Evolutionary conservation across 345 rosid genomes (phyloP).

Genomic region (Noccaea bulbosa): DNA sequence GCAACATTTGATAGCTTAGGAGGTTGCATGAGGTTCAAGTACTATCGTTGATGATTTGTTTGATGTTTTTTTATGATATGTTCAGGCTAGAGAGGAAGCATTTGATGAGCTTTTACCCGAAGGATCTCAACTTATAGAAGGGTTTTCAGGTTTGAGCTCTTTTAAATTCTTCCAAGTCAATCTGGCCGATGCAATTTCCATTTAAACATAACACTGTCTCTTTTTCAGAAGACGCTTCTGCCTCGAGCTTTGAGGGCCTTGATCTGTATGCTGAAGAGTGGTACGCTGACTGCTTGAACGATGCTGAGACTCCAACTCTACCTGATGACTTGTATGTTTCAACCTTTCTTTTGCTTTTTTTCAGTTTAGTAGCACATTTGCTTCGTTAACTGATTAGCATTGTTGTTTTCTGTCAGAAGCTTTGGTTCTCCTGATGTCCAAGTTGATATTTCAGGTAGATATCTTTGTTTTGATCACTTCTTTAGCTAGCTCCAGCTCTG

Average conservation of each 20-base stretch:
- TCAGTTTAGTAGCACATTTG: constrained; percentile 29
- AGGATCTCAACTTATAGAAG: constrained; percentile 57
- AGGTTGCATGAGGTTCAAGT: neutral
- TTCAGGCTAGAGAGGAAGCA: constrained; percentile 67
- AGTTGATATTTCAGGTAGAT: constrained; percentile 63
- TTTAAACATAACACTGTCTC: constrained; percentile 20
- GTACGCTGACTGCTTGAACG: constrained; percentile 75
- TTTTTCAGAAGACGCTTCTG: constrained; percentile 51
- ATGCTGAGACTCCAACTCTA: constrained; percentile 55
- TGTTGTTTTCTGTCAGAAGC: constrained; percentile 51
- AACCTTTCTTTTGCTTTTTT: constrained; percentile 11
- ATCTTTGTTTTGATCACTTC: constrained; percentile 18
- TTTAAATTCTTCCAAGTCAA: constrained; percentile 13
- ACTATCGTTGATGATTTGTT: neutral
- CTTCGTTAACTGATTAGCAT: constrained; percentile 30
- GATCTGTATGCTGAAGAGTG: constrained; percentile 72
- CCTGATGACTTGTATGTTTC: constrained; percentile 70
- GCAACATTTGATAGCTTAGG: constrained; percentile 5
- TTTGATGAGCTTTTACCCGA: constrained; percentile 64
- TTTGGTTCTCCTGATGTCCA: constrained; percentile 58
- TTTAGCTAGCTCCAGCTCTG: neutral
- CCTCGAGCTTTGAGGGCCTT: constrained; percentile 55
- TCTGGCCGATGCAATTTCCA: constrained; percentile 19
- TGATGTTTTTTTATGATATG: constrained; percentile 27
- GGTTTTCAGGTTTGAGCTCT: constrained; percentile 72